These are phyloP conservation scores for Stenogyne calaminthoides DNA, from an alignment of 305 asterid species.

Conservation along the genomic window DNA sequence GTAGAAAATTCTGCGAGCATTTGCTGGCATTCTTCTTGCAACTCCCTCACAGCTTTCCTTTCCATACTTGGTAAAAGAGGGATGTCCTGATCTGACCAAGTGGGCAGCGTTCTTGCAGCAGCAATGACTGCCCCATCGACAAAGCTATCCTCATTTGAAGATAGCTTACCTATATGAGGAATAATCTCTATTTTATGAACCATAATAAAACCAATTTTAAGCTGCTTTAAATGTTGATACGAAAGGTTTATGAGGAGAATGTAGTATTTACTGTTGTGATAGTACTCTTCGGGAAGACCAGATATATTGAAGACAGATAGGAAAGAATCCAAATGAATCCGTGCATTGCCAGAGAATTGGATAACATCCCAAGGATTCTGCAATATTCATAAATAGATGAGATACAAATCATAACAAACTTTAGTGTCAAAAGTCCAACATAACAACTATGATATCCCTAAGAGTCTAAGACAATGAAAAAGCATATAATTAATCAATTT, in stretches of 20 bases:
- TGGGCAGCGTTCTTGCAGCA: constrained; percentile 91
- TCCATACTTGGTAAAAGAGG: constrained; percentile 96
- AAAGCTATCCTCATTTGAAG: constrained; percentile 53
- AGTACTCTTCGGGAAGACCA: constrained; percentile 85
- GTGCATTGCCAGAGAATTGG: constrained; percentile 73
- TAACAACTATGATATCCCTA: constrained; percentile 3
- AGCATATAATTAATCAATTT: not conserved
- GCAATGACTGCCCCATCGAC: constrained; percentile 95
- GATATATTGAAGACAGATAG: constrained; percentile 87
- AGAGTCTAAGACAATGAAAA: not conserved
- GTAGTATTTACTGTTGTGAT: constrained; percentile 66
- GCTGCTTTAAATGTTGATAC: not conserved
- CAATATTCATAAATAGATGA: constrained; percentile 38
- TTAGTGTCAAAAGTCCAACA: constrained; percentile 13
- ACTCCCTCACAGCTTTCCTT: constrained; percentile 83
- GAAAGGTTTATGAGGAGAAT: constrained; percentile 27
- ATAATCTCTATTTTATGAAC: constrained; percentile 27
- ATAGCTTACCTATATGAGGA: constrained; percentile 62
- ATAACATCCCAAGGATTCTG: constrained; percentile 99
- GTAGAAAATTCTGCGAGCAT: constrained; percentile 80
- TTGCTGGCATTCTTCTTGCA: constrained; percentile 86
- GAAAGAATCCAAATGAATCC: constrained; percentile 82
- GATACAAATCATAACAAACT: constrained; percentile 16
- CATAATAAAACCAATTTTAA: constrained; percentile 22
- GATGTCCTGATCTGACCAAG: constrained; percentile 89